phyloP scores from a whole-genome alignment of 768 basidiomycete genomes.

The Bullera alba region DNA sequence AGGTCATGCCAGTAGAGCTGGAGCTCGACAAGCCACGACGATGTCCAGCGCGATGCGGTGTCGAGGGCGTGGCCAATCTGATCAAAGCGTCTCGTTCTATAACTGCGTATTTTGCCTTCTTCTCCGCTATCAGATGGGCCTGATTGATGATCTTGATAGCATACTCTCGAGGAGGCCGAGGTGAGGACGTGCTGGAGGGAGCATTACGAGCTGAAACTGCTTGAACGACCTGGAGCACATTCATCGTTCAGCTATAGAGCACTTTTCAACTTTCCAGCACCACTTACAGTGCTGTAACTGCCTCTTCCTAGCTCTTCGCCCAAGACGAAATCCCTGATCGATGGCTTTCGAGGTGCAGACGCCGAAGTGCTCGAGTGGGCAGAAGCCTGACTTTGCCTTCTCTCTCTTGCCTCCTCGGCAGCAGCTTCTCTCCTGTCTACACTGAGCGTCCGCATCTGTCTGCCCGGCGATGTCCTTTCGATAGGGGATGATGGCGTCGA shows the following conservation, averaged over 20 bases:
- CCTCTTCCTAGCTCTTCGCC: conserved; percentile 46
- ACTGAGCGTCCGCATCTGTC: not conserved
- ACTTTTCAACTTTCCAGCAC: not conserved
- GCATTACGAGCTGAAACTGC: conserved; percentile 7
- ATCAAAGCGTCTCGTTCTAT: conserved; percentile 46
- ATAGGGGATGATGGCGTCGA: conserved; percentile 11
- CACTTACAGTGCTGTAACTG: conserved; percentile 45
- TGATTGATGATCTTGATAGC: conserved; percentile 48
- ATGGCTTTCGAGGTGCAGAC: conserved; percentile 18
- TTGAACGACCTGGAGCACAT: conserved; percentile 18
- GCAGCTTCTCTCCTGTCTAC: conserved; percentile 6
- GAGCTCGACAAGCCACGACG: conserved; percentile 28
- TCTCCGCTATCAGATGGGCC: conserved; percentile 45
- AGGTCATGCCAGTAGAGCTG: conserved; percentile 8
- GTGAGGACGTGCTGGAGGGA: conserved; percentile 23
- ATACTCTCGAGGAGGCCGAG: conserved; percentile 25
- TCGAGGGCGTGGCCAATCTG: conserved; percentile 27
- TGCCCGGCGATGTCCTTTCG: not conserved
- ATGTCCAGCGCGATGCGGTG: conserved; percentile 14
- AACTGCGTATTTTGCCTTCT: conserved; percentile 46
- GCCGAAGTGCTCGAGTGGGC: not conserved
- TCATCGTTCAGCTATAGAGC: not conserved
- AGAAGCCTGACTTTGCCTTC: conserved; percentile 25
- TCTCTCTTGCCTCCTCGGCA: conserved; percentile 25
- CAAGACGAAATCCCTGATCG: conserved; percentile 42